Evolutionary conservation across 148 eudicot genomes (phyloP).

Genomic region (Drosera capensis): DNA sequence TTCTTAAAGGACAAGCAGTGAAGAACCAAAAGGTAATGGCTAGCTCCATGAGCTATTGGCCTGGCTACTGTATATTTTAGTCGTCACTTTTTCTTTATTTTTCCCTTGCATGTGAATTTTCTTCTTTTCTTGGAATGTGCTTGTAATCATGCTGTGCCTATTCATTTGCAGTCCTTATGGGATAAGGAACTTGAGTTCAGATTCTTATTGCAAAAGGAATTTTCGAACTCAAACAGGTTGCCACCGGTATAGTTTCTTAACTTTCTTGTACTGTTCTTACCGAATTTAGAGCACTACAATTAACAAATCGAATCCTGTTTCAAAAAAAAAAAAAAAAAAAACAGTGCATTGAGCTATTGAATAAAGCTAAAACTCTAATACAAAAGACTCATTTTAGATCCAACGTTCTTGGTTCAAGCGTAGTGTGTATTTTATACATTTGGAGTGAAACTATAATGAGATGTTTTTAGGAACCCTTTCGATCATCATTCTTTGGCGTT

Average conservation of each 20-base stretch:
- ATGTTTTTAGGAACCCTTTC: constrained; percentile 57
- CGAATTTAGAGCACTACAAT: too few species aligned
- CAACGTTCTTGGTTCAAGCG: neutral
- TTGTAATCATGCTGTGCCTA: neutral
- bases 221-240: constrained; percentile 52
- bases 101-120: neutral
- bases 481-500: constrained; percentile 49
- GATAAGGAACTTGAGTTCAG: constrained; percentile 85
- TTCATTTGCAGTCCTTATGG: constrained; percentile 59
- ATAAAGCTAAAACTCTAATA: too few species aligned
- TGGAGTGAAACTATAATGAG: constrained; percentile 5
- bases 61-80: neutral
- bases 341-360: too few species aligned
- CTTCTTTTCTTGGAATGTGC: neutral
- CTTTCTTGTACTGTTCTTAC: neutral
- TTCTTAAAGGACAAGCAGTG: constrained; percentile 77
- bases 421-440: neutral
- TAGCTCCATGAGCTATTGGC: neutral
- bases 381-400: neutral
- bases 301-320: too few species aligned
- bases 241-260: constrained; percentile 52
- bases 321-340: too few species aligned
- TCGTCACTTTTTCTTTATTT: neutral
- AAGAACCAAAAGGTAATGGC: constrained; percentile 74
- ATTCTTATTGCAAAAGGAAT: constrained; percentile 67